These are phyloP conservation scores for Cryphonectria parasitica DNA, from an alignment of 2,329 filamentous ascomycete genomes.

Conservation along the genomic window DNA sequence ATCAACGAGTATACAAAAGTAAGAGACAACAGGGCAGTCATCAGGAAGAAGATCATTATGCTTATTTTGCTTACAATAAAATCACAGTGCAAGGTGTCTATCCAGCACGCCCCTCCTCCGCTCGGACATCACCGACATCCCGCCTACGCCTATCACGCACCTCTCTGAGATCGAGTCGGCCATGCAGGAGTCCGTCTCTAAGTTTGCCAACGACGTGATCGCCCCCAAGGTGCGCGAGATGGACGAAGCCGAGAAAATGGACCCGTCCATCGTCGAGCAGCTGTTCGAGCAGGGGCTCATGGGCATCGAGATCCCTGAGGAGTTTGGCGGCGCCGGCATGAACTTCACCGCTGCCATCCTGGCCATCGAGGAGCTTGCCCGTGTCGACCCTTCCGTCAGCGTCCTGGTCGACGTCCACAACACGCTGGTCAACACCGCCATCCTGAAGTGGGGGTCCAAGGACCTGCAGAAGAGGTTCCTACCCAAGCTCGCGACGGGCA, in stretches of 20 bases:
- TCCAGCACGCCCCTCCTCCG: slow-evolving; percentile 63
- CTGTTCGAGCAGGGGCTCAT: slow-evolving; percentile 97
- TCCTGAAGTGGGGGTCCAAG: slow-evolving; percentile 81
- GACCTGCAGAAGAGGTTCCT: slow-evolving; percentile 83
- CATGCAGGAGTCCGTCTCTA: slow-evolving; percentile 87
- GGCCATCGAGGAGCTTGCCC: slow-evolving; percentile 93
- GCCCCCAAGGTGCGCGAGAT: slow-evolving; percentile 92
- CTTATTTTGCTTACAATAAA: slow-evolving; percentile 7
- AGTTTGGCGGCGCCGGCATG: slow-evolving; percentile 96
- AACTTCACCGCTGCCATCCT: slow-evolving; percentile 97
- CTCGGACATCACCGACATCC: slow-evolving; percentile 73
- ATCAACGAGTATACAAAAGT: slow-evolving; percentile 37
- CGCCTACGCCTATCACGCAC: slow-evolving; percentile 90
- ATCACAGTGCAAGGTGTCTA: slow-evolving; percentile 53
- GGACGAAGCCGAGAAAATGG: slow-evolving; percentile 97
- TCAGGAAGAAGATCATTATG: slow-evolving; percentile 2
- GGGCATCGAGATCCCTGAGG: slow-evolving; percentile 96
- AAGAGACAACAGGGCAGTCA: slow-evolving; percentile 29
- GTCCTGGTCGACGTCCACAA: slow-evolving; percentile 98
- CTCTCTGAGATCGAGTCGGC: slow-evolving; percentile 86
- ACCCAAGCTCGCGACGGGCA: slow-evolving; percentile 86
- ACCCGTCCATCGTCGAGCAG: slow-evolving; percentile 83
- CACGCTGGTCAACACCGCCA: slow-evolving; percentile 91
- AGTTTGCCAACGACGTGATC: slow-evolving; percentile 88
- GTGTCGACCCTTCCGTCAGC: slow-evolving; percentile 91